These are phyloP conservation scores for Meyerozyma guilliermondii DNA, from an alignment of 1,139 yeast genomes.

Conservation along the genomic window DNA sequence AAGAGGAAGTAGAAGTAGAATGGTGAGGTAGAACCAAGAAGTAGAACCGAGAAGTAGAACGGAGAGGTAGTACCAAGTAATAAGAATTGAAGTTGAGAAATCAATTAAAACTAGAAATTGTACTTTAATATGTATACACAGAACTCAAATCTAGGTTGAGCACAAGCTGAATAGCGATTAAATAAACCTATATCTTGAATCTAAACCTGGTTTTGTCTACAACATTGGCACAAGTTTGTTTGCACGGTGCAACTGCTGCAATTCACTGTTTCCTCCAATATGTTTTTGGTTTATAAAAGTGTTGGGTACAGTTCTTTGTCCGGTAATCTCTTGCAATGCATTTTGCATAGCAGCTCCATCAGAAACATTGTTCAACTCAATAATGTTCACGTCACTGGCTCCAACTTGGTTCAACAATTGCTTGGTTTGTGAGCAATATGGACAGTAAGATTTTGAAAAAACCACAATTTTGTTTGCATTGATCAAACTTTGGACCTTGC, in stretches of 20 bases:
- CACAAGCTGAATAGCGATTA: too few relatives aligned
- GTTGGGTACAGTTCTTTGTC: conserved; percentile 17
- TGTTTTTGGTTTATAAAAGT: conserved; percentile 15
- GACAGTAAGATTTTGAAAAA: conserved; percentile 25
- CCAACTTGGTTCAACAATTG: conserved; percentile 12
- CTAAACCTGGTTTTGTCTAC: too few relatives aligned
- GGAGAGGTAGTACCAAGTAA: too few relatives aligned
- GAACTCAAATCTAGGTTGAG: too few relatives aligned
- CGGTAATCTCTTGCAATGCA: conserved; percentile 13
- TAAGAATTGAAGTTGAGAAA: too few relatives aligned
- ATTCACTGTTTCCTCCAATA: conserved; percentile 15
- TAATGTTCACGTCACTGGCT: conserved; percentile 11
- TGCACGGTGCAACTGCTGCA: conserved; percentile 10
- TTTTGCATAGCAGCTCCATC: conserved; percentile 15
- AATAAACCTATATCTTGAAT: too few relatives aligned
- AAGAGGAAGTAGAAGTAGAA: too few relatives aligned
- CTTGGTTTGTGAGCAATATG: conserved; percentile 24
- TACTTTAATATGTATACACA: too few relatives aligned
- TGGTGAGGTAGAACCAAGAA: neutral
- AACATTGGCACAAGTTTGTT: conserved; percentile 15
- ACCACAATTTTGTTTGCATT: conserved; percentile 17
- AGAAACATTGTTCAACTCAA: conserved; percentile 19
- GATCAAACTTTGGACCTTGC: conserved; percentile 16
- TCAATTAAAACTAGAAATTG: too few relatives aligned
- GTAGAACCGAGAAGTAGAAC: too few relatives aligned